Conservation (phyloP, 306 rosid species). For the Hippophae rhamnoides region DNA sequence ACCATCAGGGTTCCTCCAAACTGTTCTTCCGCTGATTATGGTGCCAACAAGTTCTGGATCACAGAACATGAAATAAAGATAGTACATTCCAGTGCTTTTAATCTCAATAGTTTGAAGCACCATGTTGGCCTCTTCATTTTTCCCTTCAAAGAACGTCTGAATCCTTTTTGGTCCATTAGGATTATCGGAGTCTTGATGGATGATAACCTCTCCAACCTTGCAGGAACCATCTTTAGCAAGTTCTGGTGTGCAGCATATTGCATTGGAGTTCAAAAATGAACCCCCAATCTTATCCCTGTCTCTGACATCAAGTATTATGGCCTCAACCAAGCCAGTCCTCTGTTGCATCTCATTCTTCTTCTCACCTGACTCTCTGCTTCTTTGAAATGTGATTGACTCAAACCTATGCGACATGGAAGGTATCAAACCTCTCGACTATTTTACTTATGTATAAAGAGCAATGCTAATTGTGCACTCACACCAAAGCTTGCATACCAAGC, state of each 20-base stretch:
- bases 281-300: constrained; percentile 62
- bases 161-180: constrained; percentile 47
- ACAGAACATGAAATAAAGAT: constrained; percentile 65
- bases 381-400: constrained; percentile 49
- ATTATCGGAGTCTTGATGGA: constrained; percentile 38
- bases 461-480: no score
- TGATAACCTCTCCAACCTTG: constrained; percentile 68
- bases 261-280: constrained; percentile 50
- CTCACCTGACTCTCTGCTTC: constrained; percentile 47
- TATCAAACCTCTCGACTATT: constrained; percentile 13
- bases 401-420: constrained; percentile 36
- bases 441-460: background rate
- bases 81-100: constrained; percentile 63
- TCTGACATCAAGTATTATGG: constrained; percentile 45
- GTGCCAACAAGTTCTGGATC: constrained; percentile 65
- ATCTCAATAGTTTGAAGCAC: constrained; percentile 42
- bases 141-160: constrained; percentile 58
- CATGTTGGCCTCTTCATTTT: constrained; percentile 47
- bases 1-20: constrained; percentile 76
- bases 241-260: constrained; percentile 61
- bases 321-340: constrained; percentile 63
- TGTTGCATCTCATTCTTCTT: constrained; percentile 57
- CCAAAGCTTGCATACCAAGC: no score
- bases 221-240: constrained; percentile 55
- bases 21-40: constrained; percentile 48